Conservation (phyloP, 2,329 filamentous ascomycete species). For the Hymenoscyphus fructigenus region DNA sequence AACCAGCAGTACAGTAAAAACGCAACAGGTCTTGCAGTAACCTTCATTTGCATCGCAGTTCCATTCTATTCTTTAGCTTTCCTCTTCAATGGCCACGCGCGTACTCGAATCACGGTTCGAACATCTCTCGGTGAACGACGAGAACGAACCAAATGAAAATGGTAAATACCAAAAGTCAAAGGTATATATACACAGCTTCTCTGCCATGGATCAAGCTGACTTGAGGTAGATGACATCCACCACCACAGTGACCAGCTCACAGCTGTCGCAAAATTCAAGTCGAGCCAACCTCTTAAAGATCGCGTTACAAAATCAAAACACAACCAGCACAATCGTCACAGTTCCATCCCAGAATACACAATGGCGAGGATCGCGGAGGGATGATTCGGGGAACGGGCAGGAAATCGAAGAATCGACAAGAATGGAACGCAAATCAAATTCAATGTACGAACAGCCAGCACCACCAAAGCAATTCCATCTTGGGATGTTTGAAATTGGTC, state of each 20-base stretch:
- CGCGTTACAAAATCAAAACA: constrained; percentile 75
- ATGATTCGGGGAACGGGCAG: constrained; percentile 44
- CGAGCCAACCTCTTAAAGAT: constrained; percentile 84
- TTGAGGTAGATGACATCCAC: constrained; percentile 37
- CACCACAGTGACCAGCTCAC: constrained; percentile 24
- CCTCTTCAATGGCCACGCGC: constrained; percentile 64
- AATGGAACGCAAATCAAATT: constrained; percentile 51
- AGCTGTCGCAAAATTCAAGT: constrained; percentile 54
- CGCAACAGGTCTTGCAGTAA: background rate
- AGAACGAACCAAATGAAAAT: constrained; percentile 66
- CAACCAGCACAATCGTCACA: constrained; percentile 65
- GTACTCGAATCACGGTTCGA: constrained; percentile 85
- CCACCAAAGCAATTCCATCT: constrained; percentile 66
- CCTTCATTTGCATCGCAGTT: background rate
- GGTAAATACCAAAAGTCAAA: constrained; percentile 71
- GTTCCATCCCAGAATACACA: constrained; percentile 66
- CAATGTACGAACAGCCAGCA: constrained; percentile 57
- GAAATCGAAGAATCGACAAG: constrained; percentile 50
- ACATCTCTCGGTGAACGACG: constrained; percentile 84
- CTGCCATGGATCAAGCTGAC: constrained; percentile 35
- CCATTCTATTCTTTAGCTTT: background rate
- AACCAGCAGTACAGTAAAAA: constrained; percentile 20
- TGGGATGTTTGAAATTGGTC: constrained; percentile 75
- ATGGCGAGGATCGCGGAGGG: constrained; percentile 46
- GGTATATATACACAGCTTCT: constrained; percentile 51